Evolutionary conservation across 441 rosid genomes (phyloP), one percentile per base, ranked within the genome.

Genomic region (Populus tomentosa): DNA sequence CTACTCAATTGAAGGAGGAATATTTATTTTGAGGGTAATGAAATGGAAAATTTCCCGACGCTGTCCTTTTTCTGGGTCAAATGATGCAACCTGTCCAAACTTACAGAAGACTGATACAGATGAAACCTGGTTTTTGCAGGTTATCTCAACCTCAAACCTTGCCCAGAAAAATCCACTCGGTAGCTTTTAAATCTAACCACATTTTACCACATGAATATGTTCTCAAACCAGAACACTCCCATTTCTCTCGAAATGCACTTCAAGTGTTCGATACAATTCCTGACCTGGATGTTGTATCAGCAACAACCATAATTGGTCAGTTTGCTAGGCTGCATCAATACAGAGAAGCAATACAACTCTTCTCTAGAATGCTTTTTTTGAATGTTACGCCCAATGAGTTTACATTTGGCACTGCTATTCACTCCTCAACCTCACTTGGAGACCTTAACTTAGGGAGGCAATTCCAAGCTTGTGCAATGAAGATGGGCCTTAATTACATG

Each of bases 331-430:
- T 80, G 56, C 77, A 83, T 14, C 82, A 78, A 6, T 82, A 90
- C 71, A 80, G 78, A 33, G 91, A 90, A 66, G 96, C 93, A 32
- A 65, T 71, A 7, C 64, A 64, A 70, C 78, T 87, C n/a, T 94
- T 94, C 79, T 83, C 87, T 24, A 85, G 85, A 71, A 82, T 91
- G 88, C 78, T 91, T 50, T 75, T 26, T 42, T 38, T 83, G 82
- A 75, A 86, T 20, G 85, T 92, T 46, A 90, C 86, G 53, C 97
- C 96, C 10, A 92, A 81, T 69, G 92, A 92, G 74, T 92, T 84
- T 86, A 94, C 97, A 2, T 92, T 91, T 71, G 89, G 92, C 68
- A 82, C 95, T 0, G 83, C 89, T 30, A 78, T 91, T 77, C 91
- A 81, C 30, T 87, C 90, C 0, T 82, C 92, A n/a, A 80, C 85